phyloP scores from a whole-genome alignment of 2,329 filamentous ascomycete species.

The Thelonectria rubi region DNA sequence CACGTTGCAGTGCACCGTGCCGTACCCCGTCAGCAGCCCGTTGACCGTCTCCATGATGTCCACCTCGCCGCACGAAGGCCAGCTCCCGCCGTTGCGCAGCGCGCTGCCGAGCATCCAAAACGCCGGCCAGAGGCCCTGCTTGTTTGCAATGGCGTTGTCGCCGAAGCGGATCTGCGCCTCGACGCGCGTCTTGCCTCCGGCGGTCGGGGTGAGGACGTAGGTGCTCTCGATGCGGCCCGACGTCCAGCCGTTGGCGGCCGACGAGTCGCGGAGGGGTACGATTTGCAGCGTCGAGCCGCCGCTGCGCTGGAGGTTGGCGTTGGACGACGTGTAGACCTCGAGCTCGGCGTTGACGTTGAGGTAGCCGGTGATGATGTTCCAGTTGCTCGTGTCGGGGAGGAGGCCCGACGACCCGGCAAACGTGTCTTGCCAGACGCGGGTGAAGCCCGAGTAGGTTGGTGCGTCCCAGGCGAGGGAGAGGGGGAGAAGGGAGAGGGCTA shows the following conservation, averaged over 20 bases:
- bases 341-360: conserved; percentile 58
- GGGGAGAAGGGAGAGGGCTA: not conserved
- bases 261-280: conserved; percentile 52
- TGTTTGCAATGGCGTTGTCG: conserved; percentile 40
- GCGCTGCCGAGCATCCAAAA: conserved; percentile 40
- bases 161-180: conserved; percentile 52
- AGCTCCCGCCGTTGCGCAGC: conserved; percentile 33
- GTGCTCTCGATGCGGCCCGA: conserved; percentile 60
- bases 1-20: conserved; percentile 33
- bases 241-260: conserved; percentile 53
- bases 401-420: conserved; percentile 53
- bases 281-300: conserved; percentile 59
- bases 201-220: conserved; percentile 54
- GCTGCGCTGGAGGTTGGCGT: conserved; percentile 57
- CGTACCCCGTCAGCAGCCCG: conserved; percentile 10
- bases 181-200: conserved; percentile 51
- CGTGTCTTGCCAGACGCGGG: conserved; percentile 54
- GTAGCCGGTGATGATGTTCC: conserved; percentile 55
- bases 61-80: conserved; percentile 37
- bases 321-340: conserved; percentile 55
- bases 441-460: conserved; percentile 52
- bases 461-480: conserved; percentile 28
- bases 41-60: conserved; percentile 37
- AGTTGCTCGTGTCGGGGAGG: conserved; percentile 49
- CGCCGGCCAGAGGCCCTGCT: conserved; percentile 53